Conservation (phyloP, 2,329 filamentous ascomycete species). For the Plectosphaerella sp. region DNA sequence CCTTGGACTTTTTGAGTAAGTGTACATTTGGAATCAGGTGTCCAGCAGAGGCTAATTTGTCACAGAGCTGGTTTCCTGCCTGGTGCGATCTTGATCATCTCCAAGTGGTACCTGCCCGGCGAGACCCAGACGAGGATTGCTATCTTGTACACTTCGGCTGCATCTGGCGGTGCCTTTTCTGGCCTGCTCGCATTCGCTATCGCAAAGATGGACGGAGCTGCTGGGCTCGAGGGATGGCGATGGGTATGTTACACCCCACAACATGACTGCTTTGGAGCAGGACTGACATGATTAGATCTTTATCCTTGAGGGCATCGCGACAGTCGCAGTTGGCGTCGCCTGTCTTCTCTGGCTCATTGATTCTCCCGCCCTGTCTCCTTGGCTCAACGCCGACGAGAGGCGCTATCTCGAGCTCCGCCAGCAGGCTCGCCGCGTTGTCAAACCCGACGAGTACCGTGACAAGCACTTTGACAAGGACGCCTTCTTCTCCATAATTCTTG, state of each 20-base stretch:
- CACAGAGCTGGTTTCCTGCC: constrained; percentile 24
- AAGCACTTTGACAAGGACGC: constrained; percentile 25
- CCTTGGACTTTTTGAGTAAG: constrained; percentile 31
- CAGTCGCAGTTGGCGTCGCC: constrained; percentile 27
- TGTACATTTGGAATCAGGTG: no score
- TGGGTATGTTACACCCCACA: constrained; percentile 23
- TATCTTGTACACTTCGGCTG: constrained; percentile 29
- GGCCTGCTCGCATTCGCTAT: constrained; percentile 40
- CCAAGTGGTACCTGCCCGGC: constrained; percentile 26
- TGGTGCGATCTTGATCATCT: constrained; percentile 24
- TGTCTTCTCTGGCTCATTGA: constrained; percentile 44
- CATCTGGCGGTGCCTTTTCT: constrained; percentile 37
- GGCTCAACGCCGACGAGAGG: constrained; percentile 33
- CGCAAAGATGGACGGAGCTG: constrained; percentile 38
- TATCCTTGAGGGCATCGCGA: constrained; percentile 44
- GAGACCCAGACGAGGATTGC: constrained; percentile 23
- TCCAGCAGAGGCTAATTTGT: not conserved
- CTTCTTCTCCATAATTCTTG: constrained; percentile 34
- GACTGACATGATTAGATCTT: constrained; percentile 34
- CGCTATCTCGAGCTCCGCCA: constrained; percentile 33
- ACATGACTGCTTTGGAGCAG: not conserved
- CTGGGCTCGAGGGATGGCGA: constrained; percentile 38
- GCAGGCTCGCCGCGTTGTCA: constrained; percentile 20
- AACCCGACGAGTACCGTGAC: constrained; percentile 17
- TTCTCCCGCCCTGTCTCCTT: constrained; percentile 28